phyloP scores from a whole-genome alignment of 106 monocot species.

The Dioscorea alata region DNA sequence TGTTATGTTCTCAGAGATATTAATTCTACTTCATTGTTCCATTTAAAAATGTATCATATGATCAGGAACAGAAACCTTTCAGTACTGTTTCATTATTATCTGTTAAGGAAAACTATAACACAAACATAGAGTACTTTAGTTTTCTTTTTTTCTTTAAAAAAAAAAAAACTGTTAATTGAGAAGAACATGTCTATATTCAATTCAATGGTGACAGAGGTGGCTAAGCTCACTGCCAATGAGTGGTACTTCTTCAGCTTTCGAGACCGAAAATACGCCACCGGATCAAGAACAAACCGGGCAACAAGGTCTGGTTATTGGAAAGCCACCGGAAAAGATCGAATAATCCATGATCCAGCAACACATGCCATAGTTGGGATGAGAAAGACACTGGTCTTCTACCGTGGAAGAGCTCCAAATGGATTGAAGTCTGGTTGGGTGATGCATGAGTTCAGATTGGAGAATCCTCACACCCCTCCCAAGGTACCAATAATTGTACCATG shows the following conservation, averaged over 20 bases:
- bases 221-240: constrained; percentile 53
- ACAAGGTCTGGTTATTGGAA: constrained; percentile 68
- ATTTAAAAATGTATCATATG: constrained; percentile 9
- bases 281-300: constrained; percentile 54
- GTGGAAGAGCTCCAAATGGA: constrained; percentile 61
- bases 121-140: too few species aligned
- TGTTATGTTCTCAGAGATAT: too few species aligned
- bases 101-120: too few species aligned
- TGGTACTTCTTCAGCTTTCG: constrained; percentile 91
- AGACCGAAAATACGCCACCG: constrained; percentile 68
- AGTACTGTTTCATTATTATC: neutral
- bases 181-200: too few species aligned
- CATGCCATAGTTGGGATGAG: constrained; percentile 50
- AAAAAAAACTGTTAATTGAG: too few species aligned
- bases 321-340: constrained; percentile 56
- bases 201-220: constrained; percentile 29
- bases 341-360: constrained; percentile 18
- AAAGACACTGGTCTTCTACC: constrained; percentile 63
- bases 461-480: constrained; percentile 42
- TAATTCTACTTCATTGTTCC: too few species aligned
- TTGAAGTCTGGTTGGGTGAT: constrained; percentile 55
- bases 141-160: too few species aligned
- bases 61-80: neutral
- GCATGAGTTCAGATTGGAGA: constrained; percentile 61
- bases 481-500: constrained; percentile 10